Evolutionary conservation across 192 early-diverging fungal species (phyloP), one percentile per base, ranked within the genome.

Genomic region (Coemansia asiatica): DNA sequence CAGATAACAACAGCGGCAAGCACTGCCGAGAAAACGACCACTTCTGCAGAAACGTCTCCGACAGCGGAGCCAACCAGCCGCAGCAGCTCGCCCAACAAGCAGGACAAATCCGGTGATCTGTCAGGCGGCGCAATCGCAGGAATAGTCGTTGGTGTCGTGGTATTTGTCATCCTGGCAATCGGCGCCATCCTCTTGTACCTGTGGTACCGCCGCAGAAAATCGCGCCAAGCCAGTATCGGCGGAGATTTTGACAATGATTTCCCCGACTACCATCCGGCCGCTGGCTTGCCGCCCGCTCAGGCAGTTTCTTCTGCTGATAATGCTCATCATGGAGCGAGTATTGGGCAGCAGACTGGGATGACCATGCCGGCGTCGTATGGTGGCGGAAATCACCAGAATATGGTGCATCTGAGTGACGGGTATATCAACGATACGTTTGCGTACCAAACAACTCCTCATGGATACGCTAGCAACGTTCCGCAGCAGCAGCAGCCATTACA

Each of bases 51-150:
- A 8, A 18, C 40, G n/a, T n/a, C n/a, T n/a, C n/a, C n/a, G n/a
- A n/a, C n/a, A n/a, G n/a, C n/a, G n/a, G n/a, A n/a, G n/a, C n/a
- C n/a, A n/a, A n/a, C n/a, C n/a, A n/a, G n/a, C n/a, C n/a, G 40
- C 40, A 44, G 40, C 40, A 10, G 40, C 16, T 15, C 31, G 15
- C 2, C 27, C 28, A 27, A 2, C 56, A 21, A 25, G 25, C 31
- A 18, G 61, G 22, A 16, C 4, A 22, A 12, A 16, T 63, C 68
- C 0, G 26, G 36, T 55, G 36, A 48, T 13, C 57, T 71, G 56
- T 71, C 69, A 1, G 40, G 57, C 48, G 69, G 69, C 35, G 69
- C 69, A 16, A 71, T 71, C 22, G 69, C 63, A 3, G 69, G 69
- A 1, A 71, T 71, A 26, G 69, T 60, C 15, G 49, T 71, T 6